Evolutionary conservation across 352 stramenopile genomes (phyloP).

Genomic region (Phytophthora citrophthora): DNA sequence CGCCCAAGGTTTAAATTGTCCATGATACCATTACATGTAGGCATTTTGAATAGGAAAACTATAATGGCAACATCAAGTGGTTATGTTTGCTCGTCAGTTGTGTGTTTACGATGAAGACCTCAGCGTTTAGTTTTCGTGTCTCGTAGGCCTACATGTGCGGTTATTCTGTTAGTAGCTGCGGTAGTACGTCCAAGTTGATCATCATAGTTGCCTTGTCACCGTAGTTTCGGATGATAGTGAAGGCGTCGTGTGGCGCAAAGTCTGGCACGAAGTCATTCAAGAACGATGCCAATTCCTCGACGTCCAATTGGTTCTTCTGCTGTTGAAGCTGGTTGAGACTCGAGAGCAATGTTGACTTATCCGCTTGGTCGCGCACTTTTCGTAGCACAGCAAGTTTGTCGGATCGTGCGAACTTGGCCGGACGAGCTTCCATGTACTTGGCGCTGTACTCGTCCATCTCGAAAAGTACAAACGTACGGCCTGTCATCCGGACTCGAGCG

Average conservation of each 20-base stretch:
- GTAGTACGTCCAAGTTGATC: constrained; percentile 56
- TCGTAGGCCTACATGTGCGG: not conserved
- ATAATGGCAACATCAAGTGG: too few relatives aligned
- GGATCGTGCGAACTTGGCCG: constrained; percentile 65
- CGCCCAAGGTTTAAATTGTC: not conserved
- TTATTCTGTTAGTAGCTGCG: constrained; percentile 52
- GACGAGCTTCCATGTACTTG: constrained; percentile 80
- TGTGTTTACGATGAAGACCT: not conserved
- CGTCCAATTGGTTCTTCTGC: constrained; percentile 42
- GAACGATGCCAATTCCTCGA: constrained; percentile 55
- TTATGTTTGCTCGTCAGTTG: not conserved
- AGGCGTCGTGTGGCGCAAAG: constrained; percentile 66
- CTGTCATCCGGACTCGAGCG: constrained; percentile 63
- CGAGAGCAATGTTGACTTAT: constrained; percentile 33
- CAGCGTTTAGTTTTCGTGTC: not conserved
- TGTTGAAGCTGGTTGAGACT: constrained; percentile 41
- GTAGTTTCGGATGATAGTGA: constrained; percentile 73
- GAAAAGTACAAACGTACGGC: constrained; percentile 74
- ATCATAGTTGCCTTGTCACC: constrained; percentile 68
- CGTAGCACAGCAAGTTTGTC: constrained; percentile 70
- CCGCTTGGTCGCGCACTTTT: constrained; percentile 57
- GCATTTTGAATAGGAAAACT: too few relatives aligned
- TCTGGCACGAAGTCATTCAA: constrained; percentile 52
- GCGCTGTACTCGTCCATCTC: constrained; percentile 89
- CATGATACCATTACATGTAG: too few relatives aligned